phyloP scores from a whole-genome alignment of 2,329 filamentous ascomycete species.

The Aspergillus quadrilineatus region DNA sequence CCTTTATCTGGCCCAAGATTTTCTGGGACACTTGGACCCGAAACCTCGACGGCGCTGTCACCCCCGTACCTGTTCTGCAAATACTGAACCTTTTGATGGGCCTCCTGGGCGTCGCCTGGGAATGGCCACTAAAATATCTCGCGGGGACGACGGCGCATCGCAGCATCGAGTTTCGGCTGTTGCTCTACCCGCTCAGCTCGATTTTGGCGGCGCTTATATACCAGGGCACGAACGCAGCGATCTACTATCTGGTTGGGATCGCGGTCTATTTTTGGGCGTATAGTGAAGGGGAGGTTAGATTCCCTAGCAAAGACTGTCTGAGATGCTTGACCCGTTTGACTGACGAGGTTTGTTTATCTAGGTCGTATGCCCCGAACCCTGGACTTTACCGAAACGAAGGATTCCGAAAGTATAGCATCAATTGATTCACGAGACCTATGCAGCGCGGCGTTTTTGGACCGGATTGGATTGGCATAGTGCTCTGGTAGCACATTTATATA shows the following conservation, averaged over 20 bases:
- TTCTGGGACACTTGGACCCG: conserved; percentile 97
- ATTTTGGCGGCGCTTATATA: conserved; percentile 78
- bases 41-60: conserved; percentile 81
- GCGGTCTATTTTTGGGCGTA: conserved; percentile 95
- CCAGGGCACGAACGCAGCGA: conserved; percentile 84
- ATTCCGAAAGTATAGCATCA: conserved; percentile 28
- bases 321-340: neutral
- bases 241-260: conserved; percentile 88
- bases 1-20: conserved; percentile 98
- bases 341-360: conserved; percentile 30
- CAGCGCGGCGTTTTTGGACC: no score
- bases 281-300: conserved; percentile 88
- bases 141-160: conserved; percentile 78
- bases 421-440: no score
- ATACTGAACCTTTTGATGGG: conserved; percentile 85
- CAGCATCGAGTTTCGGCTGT: conserved; percentile 80
- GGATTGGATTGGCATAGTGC: no score
- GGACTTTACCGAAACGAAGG: conserved; percentile 60
- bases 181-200: conserved; percentile 75
- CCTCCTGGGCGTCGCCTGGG: conserved; percentile 74
- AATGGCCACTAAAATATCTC: conserved; percentile 81
- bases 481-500: no score
- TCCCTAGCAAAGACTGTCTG: neutral
- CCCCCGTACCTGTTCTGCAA: conserved; percentile 83
- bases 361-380: conserved; percentile 68